Conservation (phyloP, 257 asterid genomes). For the Solanum okadae region DNA sequence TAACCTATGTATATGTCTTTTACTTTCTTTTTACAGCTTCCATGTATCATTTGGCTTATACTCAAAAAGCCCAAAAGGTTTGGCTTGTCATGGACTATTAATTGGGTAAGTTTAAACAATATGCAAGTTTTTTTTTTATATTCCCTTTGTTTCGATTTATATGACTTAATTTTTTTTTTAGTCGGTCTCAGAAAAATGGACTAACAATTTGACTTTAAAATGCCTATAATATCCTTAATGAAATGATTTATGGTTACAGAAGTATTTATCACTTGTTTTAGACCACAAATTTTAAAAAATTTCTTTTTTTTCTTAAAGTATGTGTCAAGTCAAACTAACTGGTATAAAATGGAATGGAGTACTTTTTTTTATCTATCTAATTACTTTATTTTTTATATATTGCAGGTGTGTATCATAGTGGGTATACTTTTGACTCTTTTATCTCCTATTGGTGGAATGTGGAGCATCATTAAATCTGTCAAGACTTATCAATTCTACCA, state of each 20-base stretch:
- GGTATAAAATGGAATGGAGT: neutral
- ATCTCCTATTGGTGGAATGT: neutral
- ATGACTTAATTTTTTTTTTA: too few species aligned
- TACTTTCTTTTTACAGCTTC: constrained; percentile 14
- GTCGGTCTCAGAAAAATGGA: too few species aligned
- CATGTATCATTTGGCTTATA: constrained; percentile 31
- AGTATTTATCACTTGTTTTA: too few species aligned
- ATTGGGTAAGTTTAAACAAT: constrained; percentile 13
- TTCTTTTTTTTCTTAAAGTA: too few species aligned
- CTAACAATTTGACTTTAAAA: too few species aligned
- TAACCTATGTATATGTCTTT: neutral
- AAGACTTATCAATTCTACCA: neutral
- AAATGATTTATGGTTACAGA: too few species aligned
- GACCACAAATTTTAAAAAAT: too few species aligned
- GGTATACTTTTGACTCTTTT: neutral
- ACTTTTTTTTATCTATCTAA: neutral
- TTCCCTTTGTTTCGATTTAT: too few species aligned
- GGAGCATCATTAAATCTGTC: neutral
- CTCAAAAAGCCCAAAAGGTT: constrained; percentile 17
- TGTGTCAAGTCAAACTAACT: too few species aligned
- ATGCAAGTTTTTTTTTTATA: too few species aligned
- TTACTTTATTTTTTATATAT: neutral
- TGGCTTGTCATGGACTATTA: constrained; percentile 20
- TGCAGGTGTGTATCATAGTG: neutral
- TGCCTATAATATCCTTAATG: too few species aligned